phyloP scores from a whole-genome alignment of 2,329 filamentous ascomycete species.

The Alternaria metachromatica region DNA sequence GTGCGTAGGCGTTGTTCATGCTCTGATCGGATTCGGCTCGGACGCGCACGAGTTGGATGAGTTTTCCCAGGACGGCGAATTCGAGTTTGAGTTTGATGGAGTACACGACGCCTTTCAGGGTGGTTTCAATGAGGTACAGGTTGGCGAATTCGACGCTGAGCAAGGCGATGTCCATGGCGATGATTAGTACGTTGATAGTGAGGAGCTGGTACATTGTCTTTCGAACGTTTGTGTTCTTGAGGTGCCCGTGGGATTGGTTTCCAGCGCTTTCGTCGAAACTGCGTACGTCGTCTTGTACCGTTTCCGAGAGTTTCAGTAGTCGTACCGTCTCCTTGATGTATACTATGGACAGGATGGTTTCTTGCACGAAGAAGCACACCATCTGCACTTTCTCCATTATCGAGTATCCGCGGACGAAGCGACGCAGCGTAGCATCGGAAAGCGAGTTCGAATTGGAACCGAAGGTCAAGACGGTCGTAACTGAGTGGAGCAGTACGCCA shows the following conservation, averaged over 20 bases:
- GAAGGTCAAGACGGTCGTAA: slow-evolving; percentile 63
- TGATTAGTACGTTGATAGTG: slow-evolving; percentile 45
- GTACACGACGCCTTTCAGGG: slow-evolving; percentile 53
- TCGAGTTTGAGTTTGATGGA: slow-evolving; percentile 62
- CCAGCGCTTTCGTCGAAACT: slow-evolving; percentile 41
- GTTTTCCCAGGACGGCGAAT: slow-evolving; percentile 59
- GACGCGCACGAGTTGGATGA: slow-evolving; percentile 47
- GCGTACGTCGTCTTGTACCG: slow-evolving; percentile 32
- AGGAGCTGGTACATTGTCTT: slow-evolving; percentile 47
- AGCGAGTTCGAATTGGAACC: slow-evolving; percentile 55
- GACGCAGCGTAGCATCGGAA: slow-evolving; percentile 22
- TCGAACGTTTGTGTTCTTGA: slow-evolving; percentile 26
- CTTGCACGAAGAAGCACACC: slow-evolving; percentile 53
- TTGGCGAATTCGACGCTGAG: slow-evolving; percentile 42
- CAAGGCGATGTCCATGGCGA: slow-evolving; percentile 39
- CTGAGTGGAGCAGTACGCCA: slow-evolving; percentile 60
- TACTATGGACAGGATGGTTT: slow-evolving; percentile 50
- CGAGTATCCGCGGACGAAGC: slow-evolving; percentile 46
- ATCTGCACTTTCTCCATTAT: slow-evolving; percentile 57
- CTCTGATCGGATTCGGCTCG: slow-evolving; percentile 28
- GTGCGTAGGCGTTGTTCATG: slow-evolving; percentile 15
- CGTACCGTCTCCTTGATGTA: slow-evolving; percentile 63
- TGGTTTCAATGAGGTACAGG: slow-evolving; percentile 44
- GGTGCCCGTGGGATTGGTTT: slow-evolving; percentile 15
- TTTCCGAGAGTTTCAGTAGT: slow-evolving; percentile 45